Base-by-base conservation (phyloP, 106 monocot genomes). In the Allium cepa region DNA sequence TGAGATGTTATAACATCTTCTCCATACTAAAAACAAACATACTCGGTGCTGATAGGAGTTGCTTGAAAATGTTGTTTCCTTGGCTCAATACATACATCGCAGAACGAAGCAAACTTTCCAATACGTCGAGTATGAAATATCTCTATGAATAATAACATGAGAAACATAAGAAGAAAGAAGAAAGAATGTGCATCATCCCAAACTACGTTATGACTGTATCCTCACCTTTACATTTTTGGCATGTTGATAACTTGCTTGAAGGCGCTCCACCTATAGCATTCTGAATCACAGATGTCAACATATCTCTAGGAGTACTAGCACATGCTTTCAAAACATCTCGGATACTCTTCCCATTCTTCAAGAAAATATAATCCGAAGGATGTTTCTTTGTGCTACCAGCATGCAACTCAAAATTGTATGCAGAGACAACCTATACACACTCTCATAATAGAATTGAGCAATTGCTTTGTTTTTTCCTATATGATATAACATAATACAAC, bases 371-470 rank as follows among this genome's bases (percentile, higher is more conserved):
- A 66, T 97, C 87, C 26, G 96, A 85, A 47, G 96, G 92, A 75
- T 96, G 96, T 48, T 92, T 96, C 72, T 96, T 92, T 6, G 76
- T 88, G 62, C 97, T 97, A 9, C 97, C 92, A 59, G 92, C 84
- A 77, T 97, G 97, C 64, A 84, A 63, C 77, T 92, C 92, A 72
- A 97, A 97, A 15, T 84, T 68, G 71, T 81, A 83, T 7, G 87
- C 81, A 45, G 99, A 93, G 71, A 99, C 80, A 68, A 74, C 75
- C 99, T 99, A 72, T 60, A 63, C 75, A 46, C 9, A n/a, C 11
- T 59, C 36, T 7, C 56, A 58, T 62, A 11, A 48, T 16, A 46
- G 26, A 64, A 15, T 16, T 64, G 17, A 49, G 28, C 1, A 15
- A 69, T 49, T 67, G 18, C 7, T 79, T 69, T 28, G 53, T 16